Percentiles rank a stretch among this genome's conserved stretches.
phyloP scores from a whole-genome alignment of 192 early-diverging fungal species.

The Dimargaris cristalligena region DNA sequence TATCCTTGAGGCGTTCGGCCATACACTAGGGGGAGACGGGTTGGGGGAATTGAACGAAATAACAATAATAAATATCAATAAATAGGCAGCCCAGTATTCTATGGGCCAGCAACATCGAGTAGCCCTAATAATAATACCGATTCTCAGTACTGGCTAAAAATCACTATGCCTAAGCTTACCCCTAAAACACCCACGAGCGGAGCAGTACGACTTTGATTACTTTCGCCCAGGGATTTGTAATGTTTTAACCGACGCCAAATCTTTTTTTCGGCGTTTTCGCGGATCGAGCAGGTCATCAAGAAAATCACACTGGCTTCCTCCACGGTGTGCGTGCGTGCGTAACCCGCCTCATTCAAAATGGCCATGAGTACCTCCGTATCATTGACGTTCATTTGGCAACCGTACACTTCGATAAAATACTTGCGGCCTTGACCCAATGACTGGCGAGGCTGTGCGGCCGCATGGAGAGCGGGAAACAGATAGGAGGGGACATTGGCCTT shows the following conservation, averaged over 20 bases:
- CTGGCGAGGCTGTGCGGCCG: neutral
- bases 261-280: slow-evolving; percentile 56
- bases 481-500: no score
- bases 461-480: neutral
- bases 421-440: slow-evolving; percentile 38
- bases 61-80: no score
- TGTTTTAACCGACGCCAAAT: slow-evolving; percentile 49
- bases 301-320: slow-evolving; percentile 49
- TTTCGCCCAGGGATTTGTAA: slow-evolving; percentile 35
- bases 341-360: slow-evolving; percentile 48
- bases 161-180: no score
- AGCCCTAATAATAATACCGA: no score
- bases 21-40: no score
- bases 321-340: slow-evolving; percentile 34
- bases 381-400: slow-evolving; percentile 70
- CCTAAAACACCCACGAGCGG: slow-evolving; percentile 61
- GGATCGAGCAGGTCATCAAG: slow-evolving; percentile 60
- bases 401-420: slow-evolving; percentile 63
- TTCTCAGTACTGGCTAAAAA: no score
- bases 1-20: slow-evolving; percentile 59
- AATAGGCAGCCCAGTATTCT: no score
- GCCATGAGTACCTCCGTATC: slow-evolving; percentile 65
- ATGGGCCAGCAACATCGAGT: no score
- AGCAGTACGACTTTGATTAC: slow-evolving; percentile 9
- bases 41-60: no score